These are phyloP conservation scores for Naematelia aurantialba DNA, from an alignment of 768 basidiomycete genomes.

Conservation along the genomic window DNA sequence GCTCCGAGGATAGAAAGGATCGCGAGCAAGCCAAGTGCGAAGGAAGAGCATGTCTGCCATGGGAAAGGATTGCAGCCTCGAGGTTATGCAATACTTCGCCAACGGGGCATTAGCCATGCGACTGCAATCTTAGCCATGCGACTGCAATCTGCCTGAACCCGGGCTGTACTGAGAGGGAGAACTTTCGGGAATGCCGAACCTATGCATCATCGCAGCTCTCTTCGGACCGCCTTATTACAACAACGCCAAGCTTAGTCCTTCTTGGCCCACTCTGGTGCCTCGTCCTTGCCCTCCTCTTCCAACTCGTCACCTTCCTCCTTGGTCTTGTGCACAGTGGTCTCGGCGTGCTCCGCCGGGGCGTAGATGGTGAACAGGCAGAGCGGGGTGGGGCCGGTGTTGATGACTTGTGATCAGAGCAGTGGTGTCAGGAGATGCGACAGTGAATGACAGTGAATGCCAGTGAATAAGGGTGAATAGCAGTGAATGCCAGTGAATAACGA, in stretches of 20 bases:
- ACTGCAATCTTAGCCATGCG: no score
- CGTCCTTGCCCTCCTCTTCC: slow-evolving; percentile 52
- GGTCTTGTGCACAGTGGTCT: slow-evolving; percentile 50
- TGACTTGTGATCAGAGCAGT: slow-evolving; percentile 19
- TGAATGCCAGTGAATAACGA: no score
- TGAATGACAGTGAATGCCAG: no score
- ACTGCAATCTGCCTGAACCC: no score
- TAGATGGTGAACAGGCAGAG: slow-evolving; percentile 51
- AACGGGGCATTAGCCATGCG: no score
- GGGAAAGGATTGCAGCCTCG: background rate
- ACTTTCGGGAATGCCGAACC: no score
- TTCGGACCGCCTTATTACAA: background rate
- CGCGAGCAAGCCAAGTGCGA: no score
- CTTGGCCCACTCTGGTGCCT: slow-evolving; percentile 50
- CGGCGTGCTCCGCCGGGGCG: slow-evolving; percentile 48
- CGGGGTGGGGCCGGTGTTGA: slow-evolving; percentile 50
- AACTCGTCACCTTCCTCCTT: slow-evolving; percentile 52
- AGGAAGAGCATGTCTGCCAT: background rate
- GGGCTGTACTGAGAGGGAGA: no score
- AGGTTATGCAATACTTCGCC: no score
- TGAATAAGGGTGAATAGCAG: no score
- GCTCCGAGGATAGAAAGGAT: no score
- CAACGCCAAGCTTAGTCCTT: slow-evolving; percentile 15
- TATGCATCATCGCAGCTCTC: no score
- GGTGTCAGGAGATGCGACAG: slow-evolving; percentile 6